A percentile compares a stretch with the other conserved stretches of the same genome.
These are phyloP conservation scores for Cryptococcus sp. DNA, from an alignment of 1,284 basidiomycete genomes.

Conservation along the genomic window DNA sequence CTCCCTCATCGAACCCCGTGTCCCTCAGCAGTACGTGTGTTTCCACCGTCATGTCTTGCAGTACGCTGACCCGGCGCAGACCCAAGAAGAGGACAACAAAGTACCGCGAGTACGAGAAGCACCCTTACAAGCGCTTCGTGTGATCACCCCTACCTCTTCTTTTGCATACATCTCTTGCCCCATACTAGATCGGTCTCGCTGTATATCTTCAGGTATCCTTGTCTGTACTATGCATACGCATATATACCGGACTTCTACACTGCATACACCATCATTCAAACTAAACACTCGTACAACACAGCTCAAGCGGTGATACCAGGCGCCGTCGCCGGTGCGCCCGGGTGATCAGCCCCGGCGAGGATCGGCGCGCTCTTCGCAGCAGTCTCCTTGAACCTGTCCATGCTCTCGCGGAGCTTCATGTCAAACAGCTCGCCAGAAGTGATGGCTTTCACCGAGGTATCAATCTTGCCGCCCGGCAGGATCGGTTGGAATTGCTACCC, in stretches of 20 bases:
- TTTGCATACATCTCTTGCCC: not conserved
- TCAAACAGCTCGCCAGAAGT: constrained; percentile 28
- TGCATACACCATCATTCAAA: not conserved
- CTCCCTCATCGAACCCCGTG: constrained; percentile 52
- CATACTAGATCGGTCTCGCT: not conserved
- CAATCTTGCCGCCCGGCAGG: constrained; percentile 20
- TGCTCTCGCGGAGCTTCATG: constrained; percentile 23
- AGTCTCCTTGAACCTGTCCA: constrained; percentile 16
- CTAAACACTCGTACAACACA: not conserved
- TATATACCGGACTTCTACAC: not conserved
- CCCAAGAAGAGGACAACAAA: constrained; percentile 62
- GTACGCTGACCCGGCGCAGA: constrained; percentile 46
- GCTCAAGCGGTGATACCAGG: not conserved
- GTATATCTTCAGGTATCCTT: not conserved
- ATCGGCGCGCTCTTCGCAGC: no score
- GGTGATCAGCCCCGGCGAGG: no score
- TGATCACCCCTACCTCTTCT: not conserved
- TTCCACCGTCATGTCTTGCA: not conserved
- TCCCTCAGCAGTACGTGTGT: constrained; percentile 62
- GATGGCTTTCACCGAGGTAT: constrained; percentile 17
- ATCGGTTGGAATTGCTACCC: constrained; percentile 20
- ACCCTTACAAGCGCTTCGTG: constrained; percentile 78
- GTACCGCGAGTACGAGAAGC: constrained; percentile 78
- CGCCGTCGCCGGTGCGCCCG: no score
- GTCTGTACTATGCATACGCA: not conserved